Base-by-base conservation (phyloP, 768 basidiomycete genomes). In the Tricholoma terreum region DNA sequence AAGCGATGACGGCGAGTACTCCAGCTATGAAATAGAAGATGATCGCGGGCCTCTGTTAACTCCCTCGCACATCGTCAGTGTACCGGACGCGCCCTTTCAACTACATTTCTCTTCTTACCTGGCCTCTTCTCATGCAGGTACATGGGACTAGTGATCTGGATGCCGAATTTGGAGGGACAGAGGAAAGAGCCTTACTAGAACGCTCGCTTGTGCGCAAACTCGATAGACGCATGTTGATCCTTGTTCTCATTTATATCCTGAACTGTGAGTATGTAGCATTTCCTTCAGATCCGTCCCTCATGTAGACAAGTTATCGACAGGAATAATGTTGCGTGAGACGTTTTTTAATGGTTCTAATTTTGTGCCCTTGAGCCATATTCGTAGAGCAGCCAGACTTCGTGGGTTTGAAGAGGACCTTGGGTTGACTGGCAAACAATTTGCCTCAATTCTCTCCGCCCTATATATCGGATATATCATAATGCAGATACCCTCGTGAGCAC, bases 381-480 rank as follows among this genome's bases (percentile, higher is more conserved):
- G 46, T 61, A 89, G 89, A 43, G 89, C 87, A 10, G 90, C 89
- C 31, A 79, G 90, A 53, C 73, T 90, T 40, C 78, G 82, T 33
- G 90, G 89, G 0, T 86, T 91, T 53, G 85, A 89, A 65, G 73
- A 76, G 50, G 89, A 91, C 68, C 77, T 91, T 30, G 71, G 80
- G 36, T 74, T 91, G 15, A 70, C 80, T 59, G 85, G 76, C 24
- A 77, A 82, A 53, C 77, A 90, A 62, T 91, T 89, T 65, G 79
- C 84, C 10, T 84, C 87, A 0, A 70, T 90, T 14, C 69, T 91
- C 40, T 85, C 85, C 40, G 81, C 87, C 49, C 75, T 90, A 31
- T 91, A 89, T 63, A 77, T 89, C 43, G 78, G 89, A 10, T 90
- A 90, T 65, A 87, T 87, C 56, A 69, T 89, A 36, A 89, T 90